Evolutionary conservation across 2,329 filamentous ascomycete species (phyloP).

Genomic region (Neonectria magnoliae): DNA sequence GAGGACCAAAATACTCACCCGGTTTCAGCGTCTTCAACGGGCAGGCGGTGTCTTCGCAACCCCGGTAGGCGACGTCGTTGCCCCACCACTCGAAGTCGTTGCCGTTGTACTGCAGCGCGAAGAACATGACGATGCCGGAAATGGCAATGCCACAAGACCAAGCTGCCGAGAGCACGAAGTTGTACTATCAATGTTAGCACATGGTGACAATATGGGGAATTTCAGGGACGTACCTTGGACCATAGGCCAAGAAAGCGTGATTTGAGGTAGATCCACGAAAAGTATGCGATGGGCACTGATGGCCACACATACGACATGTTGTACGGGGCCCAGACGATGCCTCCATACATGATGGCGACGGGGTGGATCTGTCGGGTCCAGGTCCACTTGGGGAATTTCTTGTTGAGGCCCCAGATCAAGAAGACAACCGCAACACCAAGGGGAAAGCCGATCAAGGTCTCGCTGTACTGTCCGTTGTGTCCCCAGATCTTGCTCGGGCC

Average conservation of each 20-base stretch:
- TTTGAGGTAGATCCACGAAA: constrained; percentile 64
- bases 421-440: constrained; percentile 58
- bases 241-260: constrained; percentile 60
- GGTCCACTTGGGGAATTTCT: constrained; percentile 52
- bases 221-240: constrained; percentile 54
- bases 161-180: constrained; percentile 63
- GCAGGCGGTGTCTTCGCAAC: constrained; percentile 56
- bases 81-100: constrained; percentile 61
- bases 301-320: constrained; percentile 64
- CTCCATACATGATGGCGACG: constrained; percentile 59
- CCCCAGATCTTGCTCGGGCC: constrained; percentile 63
- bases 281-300: constrained; percentile 61
- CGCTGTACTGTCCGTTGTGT: constrained; percentile 57
- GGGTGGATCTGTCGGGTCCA: constrained; percentile 59
- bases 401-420: constrained; percentile 52
- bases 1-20: constrained; percentile 53
- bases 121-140: constrained; percentile 63
- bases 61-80: constrained; percentile 53
- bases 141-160: constrained; percentile 62
- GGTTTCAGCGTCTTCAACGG: constrained; percentile 47
- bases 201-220: not conserved
- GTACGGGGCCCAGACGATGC: constrained; percentile 59
- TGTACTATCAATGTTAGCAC: constrained; percentile 52
- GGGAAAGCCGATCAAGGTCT: constrained; percentile 61
- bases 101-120: constrained; percentile 58